phyloP scores from a whole-genome alignment of 495 filamentous ascomycete species.

The Penicillium coprophilum region DNA sequence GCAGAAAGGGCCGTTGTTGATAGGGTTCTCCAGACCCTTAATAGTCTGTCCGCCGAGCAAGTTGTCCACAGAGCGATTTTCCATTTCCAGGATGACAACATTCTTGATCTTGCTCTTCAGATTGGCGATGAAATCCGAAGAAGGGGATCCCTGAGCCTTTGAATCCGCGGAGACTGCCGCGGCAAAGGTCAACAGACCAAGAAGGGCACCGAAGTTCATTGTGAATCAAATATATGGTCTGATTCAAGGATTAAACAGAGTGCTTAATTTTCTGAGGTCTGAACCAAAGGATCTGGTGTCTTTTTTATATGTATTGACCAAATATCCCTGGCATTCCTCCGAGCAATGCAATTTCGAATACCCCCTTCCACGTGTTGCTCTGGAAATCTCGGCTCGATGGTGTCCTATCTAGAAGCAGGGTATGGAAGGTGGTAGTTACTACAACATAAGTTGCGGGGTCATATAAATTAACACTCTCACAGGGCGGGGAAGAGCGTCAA shows the following conservation, averaged over 20 bases:
- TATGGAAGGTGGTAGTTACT: not conserved
- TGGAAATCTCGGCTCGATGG: not conserved
- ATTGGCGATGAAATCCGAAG: slow-evolving; percentile 28
- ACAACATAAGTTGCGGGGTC: slow-evolving; percentile 10
- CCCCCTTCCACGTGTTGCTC: slow-evolving; percentile 7
- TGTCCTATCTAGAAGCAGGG: not conserved
- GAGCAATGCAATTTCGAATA: not conserved
- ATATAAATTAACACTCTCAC: not conserved
- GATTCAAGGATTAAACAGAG: not conserved
- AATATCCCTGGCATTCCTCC: slow-evolving; percentile 5
- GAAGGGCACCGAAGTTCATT: slow-evolving; percentile 33
- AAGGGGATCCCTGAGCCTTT: slow-evolving; percentile 11
- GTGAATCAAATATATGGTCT: not conserved
- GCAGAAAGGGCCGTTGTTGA: slow-evolving; percentile 47
- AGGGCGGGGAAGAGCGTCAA: not conserved
- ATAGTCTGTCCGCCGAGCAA: slow-evolving; percentile 41
- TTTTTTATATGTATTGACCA: not conserved
- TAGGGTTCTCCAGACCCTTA: slow-evolving; percentile 43
- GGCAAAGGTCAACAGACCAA: slow-evolving; percentile 36
- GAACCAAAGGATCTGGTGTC: not conserved
- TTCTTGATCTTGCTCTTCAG: slow-evolving; percentile 48
- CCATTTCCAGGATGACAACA: slow-evolving; percentile 46
- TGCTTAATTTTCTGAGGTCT: not conserved
- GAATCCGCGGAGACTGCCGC: slow-evolving; percentile 34
- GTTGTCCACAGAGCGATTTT: slow-evolving; percentile 51